Conservation (phyloP, 1,139 yeast species). For the Nakaseomyces delphensis region DNA sequence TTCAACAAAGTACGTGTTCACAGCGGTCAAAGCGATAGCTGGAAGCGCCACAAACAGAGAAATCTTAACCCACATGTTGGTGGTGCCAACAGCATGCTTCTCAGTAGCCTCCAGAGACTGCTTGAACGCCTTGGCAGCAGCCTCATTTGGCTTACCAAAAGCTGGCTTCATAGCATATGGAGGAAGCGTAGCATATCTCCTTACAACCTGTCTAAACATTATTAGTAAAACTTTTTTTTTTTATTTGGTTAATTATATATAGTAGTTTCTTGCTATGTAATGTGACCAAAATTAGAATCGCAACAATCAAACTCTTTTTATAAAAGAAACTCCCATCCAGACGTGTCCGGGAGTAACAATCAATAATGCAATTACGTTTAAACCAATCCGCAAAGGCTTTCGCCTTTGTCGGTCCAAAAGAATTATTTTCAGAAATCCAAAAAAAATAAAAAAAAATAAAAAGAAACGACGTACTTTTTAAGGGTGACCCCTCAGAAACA, state of each 20-base stretch:
- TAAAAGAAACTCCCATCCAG: neutral
- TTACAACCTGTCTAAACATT: constrained; percentile 25
- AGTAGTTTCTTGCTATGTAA: too few species aligned
- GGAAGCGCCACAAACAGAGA: constrained; percentile 76
- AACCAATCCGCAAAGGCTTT: neutral
- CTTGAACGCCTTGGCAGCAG: constrained; percentile 48
- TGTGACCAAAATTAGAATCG: too few species aligned
- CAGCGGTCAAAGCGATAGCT: constrained; percentile 63
- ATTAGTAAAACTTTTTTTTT: neutral
- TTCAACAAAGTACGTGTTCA: constrained; percentile 76
- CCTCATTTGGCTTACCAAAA: constrained; percentile 37
- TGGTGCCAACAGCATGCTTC: constrained; percentile 71
- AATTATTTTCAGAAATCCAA: too few species aligned
- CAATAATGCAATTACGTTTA: neutral
- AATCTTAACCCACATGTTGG: constrained; percentile 78
- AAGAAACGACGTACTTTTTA: neutral
- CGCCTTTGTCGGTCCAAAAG: too few species aligned
- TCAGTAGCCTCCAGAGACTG: constrained; percentile 48
- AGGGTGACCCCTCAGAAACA: neutral
- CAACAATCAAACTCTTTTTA: too few species aligned
- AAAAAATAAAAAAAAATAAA: too few species aligned
- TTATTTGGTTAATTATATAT: neutral
- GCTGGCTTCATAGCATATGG: constrained; percentile 30
- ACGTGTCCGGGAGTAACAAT: neutral
- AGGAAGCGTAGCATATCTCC: constrained; percentile 27